These are phyloP conservation scores for Colletotrichum viniferum DNA, from an alignment of 2,329 filamentous ascomycete species.

Conservation along the genomic window DNA sequence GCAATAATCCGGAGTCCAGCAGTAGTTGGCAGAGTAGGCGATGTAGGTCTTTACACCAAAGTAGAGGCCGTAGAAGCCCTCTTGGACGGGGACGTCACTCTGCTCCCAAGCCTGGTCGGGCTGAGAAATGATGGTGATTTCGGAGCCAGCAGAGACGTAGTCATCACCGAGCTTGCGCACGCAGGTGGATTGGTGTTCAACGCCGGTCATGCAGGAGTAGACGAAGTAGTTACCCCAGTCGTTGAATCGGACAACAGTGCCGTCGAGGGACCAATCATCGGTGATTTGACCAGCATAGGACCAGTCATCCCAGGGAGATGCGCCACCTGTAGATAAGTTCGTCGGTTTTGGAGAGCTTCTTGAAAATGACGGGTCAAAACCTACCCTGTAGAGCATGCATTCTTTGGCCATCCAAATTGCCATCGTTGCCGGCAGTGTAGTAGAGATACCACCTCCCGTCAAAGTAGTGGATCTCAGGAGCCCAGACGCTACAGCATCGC, in stretches of 20 bases:
- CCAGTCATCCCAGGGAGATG: slow-evolving; percentile 55
- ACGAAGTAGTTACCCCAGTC: slow-evolving; percentile 55
- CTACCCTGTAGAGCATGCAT: slow-evolving; percentile 55
- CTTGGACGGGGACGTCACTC: slow-evolving; percentile 55
- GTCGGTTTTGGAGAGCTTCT: neutral
- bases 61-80: slow-evolving; percentile 59
- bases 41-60: slow-evolving; percentile 56
- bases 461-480: slow-evolving; percentile 59
- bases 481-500: slow-evolving; percentile 62
- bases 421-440: slow-evolving; percentile 54
- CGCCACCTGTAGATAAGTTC: slow-evolving; percentile 42
- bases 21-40: slow-evolving; percentile 59
- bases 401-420: slow-evolving; percentile 53
- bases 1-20: slow-evolving; percentile 59
- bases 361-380: neutral
- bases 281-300: slow-evolving; percentile 52
- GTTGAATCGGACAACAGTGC: slow-evolving; percentile 53
- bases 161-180: slow-evolving; percentile 43
- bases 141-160: slow-evolving; percentile 44
- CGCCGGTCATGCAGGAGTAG: slow-evolving; percentile 55
- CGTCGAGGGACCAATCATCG: slow-evolving; percentile 58
- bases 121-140: slow-evolving; percentile 51
- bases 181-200: slow-evolving; percentile 40
- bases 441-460: slow-evolving; percentile 59
- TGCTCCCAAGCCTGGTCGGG: slow-evolving; percentile 57